Evolutionary conservation across 2,329 filamentous ascomycete species (phyloP), one percentile per base, ranked within the genome.

Genomic region (Mariannaea elegans): DNA sequence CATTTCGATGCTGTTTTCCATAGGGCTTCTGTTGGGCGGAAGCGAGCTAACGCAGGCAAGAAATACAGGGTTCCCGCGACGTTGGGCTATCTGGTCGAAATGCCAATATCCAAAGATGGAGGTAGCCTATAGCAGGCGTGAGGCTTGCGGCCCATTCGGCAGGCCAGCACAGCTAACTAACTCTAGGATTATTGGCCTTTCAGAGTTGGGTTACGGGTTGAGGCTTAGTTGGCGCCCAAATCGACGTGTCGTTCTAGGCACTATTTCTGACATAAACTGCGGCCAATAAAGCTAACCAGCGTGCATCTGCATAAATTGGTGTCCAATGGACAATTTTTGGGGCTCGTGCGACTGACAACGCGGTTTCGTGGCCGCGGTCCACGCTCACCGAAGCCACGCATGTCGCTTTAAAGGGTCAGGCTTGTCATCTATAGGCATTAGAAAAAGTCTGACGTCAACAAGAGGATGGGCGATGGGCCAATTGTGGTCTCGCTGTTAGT

Each of bases 371-470:
- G 23, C 50, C 47, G 36, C 29, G 14, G 39, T 36, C 31, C 38
- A 23, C 34, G 46, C 27, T 54, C 56, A 59, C 44, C 56, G 49
- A 49, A 49, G 56, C 56, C 56, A 59, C 48, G 56, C 56, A 54
- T 49, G 29, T 38, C 42, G 31, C 45, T 52, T 24, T 14, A 34
- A 52, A 44, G 38, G 24, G 47, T n/a, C 34, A 27, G 41, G 41
- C 48, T 19, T 47, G 41, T 39, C 55, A 47, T 50, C 31, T 41
- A 32, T 18, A 46, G 41, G 23, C 23, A 41, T 34, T 27, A 27
- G 24, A 27, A 9, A 5, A 27, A 5, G 24, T 45, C 47, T 52
- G 56, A 42, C 48, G 48, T 53, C 36, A 46, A 46, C 32, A 31
- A 21, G 23, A 21, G 34, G 23, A 24, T 49, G 47, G 34, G 48